Base-by-base conservation (phyloP, 2,329 filamentous ascomycete genomes). In the Ophiocordyceps polyrhachis-furcata region DNA sequence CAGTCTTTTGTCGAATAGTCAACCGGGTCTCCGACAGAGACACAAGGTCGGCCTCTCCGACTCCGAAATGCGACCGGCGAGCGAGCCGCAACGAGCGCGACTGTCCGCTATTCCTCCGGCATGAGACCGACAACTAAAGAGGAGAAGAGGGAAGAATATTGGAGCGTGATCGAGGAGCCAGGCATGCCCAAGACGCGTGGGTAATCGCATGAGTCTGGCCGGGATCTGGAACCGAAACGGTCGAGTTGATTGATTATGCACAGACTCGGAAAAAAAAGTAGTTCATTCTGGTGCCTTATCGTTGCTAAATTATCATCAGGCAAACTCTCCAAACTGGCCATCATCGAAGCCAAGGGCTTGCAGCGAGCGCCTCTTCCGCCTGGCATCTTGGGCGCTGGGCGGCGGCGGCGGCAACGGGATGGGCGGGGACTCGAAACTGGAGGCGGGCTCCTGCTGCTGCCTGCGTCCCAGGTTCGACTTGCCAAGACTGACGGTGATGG, bases 301-400 rank as follows among this genome's bases (percentile, higher is more conserved):
- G 7, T 28, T 28, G 5, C 25, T 28, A 28, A 28, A 28, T 28
- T 11, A 28, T 28, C 20, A 23, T 48, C 49, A 78, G 42, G 72
- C 73, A 64, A 93, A 93, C 62, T 93, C 85, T 19, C 84, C 85
- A 71, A 87, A 88, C 56, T 89, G 81, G 1, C 85, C 86, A 58
- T 93, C 83, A 55, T 93, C 85, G 54, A 91, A 91, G 0, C 84
- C 84, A 50, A 89, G 55, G 47, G 86, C 79, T 55, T 79, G 67
- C 5, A 71, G 65, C 13, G 73, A 70, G 53, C 63, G 65, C 53
- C 71, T 68, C 61, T 76, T 71, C 44, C 73, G 67, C 62, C 74
- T 77, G n/a, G 74, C 68, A 47, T 74, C 73, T 50, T 68, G 67
- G 14, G 72, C 73, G 48, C 69, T 76, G 1, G 81, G 80, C 4